Percentiles rank a stretch among this genome's conserved stretches.
Evolutionary conservation across 345 rosid genomes (phyloP).

Genomic region (Eucalyptus cloeziana): DNA sequence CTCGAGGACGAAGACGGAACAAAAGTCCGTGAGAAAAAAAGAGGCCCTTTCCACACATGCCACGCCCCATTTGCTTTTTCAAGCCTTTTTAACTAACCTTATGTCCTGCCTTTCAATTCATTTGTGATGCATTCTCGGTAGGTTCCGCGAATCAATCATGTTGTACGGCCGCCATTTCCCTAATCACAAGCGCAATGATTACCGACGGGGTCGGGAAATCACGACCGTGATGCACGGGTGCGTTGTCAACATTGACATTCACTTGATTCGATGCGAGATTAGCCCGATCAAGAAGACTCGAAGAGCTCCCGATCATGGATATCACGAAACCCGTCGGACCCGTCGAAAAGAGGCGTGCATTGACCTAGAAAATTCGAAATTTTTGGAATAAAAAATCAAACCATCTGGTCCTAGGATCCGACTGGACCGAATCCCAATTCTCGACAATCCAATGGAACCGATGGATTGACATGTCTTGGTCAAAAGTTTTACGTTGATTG

Average conservation of each 20-base stretch:
- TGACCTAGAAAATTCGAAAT: too few relatives aligned
- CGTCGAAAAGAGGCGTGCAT: too few relatives aligned
- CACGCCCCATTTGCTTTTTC: background rate
- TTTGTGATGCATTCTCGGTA: background rate
- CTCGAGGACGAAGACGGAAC: background rate
- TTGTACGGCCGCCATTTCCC: background rate
- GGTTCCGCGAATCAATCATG: background rate
- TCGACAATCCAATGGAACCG: rapidly evolving
- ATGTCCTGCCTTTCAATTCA: background rate
- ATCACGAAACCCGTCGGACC: rapidly evolving
- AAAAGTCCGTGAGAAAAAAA: background rate
- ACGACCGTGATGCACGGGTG: background rate
- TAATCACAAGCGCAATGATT: too few relatives aligned
- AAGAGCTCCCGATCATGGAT: background rate
- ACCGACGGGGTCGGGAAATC: background rate
- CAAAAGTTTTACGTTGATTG: background rate
- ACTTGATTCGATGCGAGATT: background rate
- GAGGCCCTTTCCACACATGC: background rate
- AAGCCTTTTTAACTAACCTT: background rate
- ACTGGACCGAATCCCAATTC: rapidly evolving
- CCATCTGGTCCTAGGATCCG: rapidly evolving
- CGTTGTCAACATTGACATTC: background rate
- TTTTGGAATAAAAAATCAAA: too few relatives aligned
- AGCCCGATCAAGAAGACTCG: rapidly evolving
- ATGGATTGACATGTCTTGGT: background rate